A percentile compares a stretch with the other conserved stretches of the same genome.
Conservation (phyloP, 2,329 filamentous ascomycete genomes). For the Botrytis byssoidea region DNA sequence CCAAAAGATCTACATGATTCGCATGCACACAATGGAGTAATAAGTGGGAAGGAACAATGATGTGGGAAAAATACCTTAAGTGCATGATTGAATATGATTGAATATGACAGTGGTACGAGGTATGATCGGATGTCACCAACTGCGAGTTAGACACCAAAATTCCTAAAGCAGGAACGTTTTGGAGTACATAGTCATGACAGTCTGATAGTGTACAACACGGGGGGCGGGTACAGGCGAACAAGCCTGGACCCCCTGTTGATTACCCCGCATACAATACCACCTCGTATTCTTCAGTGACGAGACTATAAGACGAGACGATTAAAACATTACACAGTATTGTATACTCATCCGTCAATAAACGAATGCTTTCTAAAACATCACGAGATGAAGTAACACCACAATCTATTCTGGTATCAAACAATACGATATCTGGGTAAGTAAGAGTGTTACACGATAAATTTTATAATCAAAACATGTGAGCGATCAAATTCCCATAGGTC, state of each 20-base stretch:
- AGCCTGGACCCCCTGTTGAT: background rate
- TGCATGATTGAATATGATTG: background rate
- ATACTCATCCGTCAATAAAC: background rate
- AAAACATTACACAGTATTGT: background rate
- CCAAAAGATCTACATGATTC: slow-evolving; percentile 5
- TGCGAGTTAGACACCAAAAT: background rate
- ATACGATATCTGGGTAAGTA: background rate
- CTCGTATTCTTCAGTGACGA: slow-evolving; percentile 6
- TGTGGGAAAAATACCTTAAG: background rate
- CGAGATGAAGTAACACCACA: background rate
- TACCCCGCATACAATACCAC: slow-evolving; percentile 9
- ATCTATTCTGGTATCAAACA: background rate
- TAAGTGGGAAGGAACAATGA: background rate
- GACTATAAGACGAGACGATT: background rate
- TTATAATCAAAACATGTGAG: background rate
- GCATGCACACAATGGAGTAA: background rate
- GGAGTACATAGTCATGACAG: background rate
- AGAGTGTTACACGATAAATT: background rate
- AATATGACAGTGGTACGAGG: background rate
- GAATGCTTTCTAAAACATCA: background rate
- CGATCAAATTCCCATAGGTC: background rate
- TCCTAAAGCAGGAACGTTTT: background rate
- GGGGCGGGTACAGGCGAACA: background rate
- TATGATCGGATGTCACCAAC: background rate
- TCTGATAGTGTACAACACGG: background rate